Evolutionary conservation across 2,329 filamentous ascomycete genomes (phyloP).

Genomic region (Xylariaceae sp.): DNA sequence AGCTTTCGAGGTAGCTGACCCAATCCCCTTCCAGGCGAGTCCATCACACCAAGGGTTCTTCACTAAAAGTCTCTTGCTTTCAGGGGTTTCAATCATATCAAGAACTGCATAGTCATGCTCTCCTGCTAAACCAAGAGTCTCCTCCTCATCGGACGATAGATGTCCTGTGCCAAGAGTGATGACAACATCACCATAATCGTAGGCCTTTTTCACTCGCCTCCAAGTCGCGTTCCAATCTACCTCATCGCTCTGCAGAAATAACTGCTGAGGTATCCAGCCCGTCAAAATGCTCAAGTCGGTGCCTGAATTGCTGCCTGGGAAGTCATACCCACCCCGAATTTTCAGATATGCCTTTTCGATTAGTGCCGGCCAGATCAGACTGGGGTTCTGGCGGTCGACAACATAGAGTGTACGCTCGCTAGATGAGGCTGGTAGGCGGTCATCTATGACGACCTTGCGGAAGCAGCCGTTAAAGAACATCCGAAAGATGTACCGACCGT

Average conservation of each 20-base stretch:
- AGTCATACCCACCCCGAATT: constrained; percentile 93
- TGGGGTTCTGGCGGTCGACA: constrained; percentile 80
- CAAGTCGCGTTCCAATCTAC: constrained; percentile 78
- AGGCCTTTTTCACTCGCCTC: constrained; percentile 76
- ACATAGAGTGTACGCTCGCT: constrained; percentile 82
- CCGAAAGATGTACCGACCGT: constrained; percentile 89
- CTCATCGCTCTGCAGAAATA: constrained; percentile 88
- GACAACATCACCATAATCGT: constrained; percentile 79
- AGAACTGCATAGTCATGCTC: constrained; percentile 95
- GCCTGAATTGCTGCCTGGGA: constrained; percentile 95
- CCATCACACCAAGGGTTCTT: constrained; percentile 97
- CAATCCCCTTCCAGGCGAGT: constrained; percentile 70
- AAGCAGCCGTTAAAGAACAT: constrained; percentile 96
- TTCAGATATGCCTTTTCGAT: constrained; percentile 97
- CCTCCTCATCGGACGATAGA: constrained; percentile 77
- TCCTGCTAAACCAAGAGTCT: constrained; percentile 79
- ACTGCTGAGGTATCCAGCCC: constrained; percentile 95
- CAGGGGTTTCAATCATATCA: constrained; percentile 69
- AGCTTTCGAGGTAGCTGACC: constrained; percentile 39
- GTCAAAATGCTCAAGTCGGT: constrained; percentile 93
- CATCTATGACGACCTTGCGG: constrained; percentile 86
- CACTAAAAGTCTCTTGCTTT: constrained; percentile 73
- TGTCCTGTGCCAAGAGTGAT: constrained; percentile 90
- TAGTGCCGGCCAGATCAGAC: constrained; percentile 88
- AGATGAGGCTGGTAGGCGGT: constrained; percentile 79